Base-by-base conservation (phyloP, 2,329 filamentous ascomycete genomes). In the Calonectria honghensis region DNA sequence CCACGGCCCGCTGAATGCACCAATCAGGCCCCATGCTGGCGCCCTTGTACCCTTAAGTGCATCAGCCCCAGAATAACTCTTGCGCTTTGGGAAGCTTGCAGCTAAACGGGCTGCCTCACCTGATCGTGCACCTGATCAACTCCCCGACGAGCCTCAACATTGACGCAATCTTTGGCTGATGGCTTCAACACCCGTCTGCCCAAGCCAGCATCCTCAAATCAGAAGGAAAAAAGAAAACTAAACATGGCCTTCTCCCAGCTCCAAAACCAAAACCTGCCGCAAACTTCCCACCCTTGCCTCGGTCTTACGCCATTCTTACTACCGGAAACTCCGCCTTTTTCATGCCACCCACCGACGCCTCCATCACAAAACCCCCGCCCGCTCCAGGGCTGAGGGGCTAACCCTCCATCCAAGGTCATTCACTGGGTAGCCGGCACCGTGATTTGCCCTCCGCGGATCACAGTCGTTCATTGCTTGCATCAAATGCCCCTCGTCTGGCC, bases 381-480 rank as follows among this genome's bases (percentile, higher is more conserved):
- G 63, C 66, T n/a, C 65, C 59, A 69, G 54, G 63, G 63, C 61
- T 61, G 50, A 67, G 32, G 50, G 73, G 59, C 75, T 75, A 59
- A 31, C 66, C 66, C 65, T 69, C 65, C 70, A 70, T 73, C 63
- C 35, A 71, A 45, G 52, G 61, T 52, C 64, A 57, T 67, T 32
- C 51, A 29, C 71, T 65, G 37, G 45, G 10, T 16, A 13, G 35
- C 70, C 45, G 59, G 67, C 29, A 39, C 20, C 64, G 59, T 77
- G 75, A 80, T 81, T 80, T 78, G 79, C 32, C 69, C 74, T 72
- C 61, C 68, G 37, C 27, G 57, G 68, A 51, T 73, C 68, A 71
- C 66, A 70, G 52, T 57, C 73, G 71, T 70, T 52, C 73, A 72
- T 74, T 71, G 66, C 70, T 69, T 77, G 73, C 74, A 79, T 59